Evolutionary conservation across 805 yeast species (phyloP), one percentile per base, ranked within the genome.

Genomic region (Metschnikowia continentalis): DNA sequence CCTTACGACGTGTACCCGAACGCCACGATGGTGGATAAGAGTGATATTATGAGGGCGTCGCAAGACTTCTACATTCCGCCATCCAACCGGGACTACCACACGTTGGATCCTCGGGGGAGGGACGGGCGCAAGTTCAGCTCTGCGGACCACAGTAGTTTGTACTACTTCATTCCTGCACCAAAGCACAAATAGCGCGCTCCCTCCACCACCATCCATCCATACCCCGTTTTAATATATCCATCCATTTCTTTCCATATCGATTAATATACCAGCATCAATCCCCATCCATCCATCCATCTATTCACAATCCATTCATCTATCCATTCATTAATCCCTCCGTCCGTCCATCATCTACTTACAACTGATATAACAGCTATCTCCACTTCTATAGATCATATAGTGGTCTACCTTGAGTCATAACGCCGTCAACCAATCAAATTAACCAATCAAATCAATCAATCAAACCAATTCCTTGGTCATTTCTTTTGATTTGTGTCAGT

Each of bases 1-100:
- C 54, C 52, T n/a, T 47, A 52, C 47, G 51, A 47, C 20, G 51
- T 47, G 39, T 52, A 50, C 35, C 81, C 86, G 5, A 50, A 50
- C 30, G 42, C 49, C 22, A 48, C 53, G 3, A 38, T 33, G 26
- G 33, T 38, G 39, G 56, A 53, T n/a, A 50, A 50, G 30, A 42
- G 47, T 35, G 49, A 50, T 36, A 41, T 51, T 32, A 32, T 50
- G 44, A 30, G 50, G n/a, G 35, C 47, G 22, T 46, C 55, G 11
- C 53, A 38, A 40, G 56, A 53, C 35, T 53, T 47, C 35, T 53
- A 44, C 37, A 48, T 50, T 33, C 51, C 53, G 6, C 47, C 43
- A 6, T 15, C 48, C 13, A 52, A 48, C 20, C 48, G 52, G 26
- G 46, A 50, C 32, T 47, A 42, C 36, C 51, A 47, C 23, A 36